Evolutionary conservation across 805 yeast genomes (phyloP), one percentile per base, ranked within the genome.

Genomic region (Saccharomycopsis javanensis): DNA sequence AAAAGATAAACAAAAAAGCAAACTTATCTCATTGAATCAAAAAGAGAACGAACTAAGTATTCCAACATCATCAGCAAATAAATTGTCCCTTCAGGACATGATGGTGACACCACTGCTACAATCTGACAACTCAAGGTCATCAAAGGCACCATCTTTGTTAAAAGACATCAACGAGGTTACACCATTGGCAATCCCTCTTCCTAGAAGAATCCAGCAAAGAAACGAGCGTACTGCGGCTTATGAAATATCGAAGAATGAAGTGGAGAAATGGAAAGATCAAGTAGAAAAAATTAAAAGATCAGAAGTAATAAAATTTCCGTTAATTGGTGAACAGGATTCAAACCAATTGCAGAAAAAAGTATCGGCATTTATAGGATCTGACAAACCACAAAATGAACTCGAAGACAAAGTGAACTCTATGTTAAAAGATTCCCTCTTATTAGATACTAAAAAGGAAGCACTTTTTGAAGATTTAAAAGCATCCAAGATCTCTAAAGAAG

Each of bases 141-240:
- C 75, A 15, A 77, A 75, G 46, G 79, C 80, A 37, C 79, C 85
- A 5, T 67, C 81, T 15, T 65, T 80, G 25, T 65, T 82, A 33
- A 68, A 71, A 23, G 66, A 61, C 53, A 69, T 68, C 48, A 71
- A 71, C 3, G 71, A 71, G 42, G 63, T 71, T 16, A 75, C 76
- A 60, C 77, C 92, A 1, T 71, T 89, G 53, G 79, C 85, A 0
- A 83, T 89, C 11, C 97, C 98, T 1, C 75, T 90, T 56, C 96
- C 97, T 1, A 80, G 82, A 64, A 81, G 96, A 63, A 83, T 92
- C 56, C 96, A 90, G 70, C 80, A 87, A 64, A 81, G 94, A 67
- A 79, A 85, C 63, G 96, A 91, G 64, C 79, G 98, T 67, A 78
- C 76, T 57, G 97, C 92, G 1, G 98, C 99, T 0, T 91, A 87